Evolutionary conservation across 306 rosid species (phyloP), one percentile per base, ranked within the genome.

Genomic region (Coriaria nepalensis): DNA sequence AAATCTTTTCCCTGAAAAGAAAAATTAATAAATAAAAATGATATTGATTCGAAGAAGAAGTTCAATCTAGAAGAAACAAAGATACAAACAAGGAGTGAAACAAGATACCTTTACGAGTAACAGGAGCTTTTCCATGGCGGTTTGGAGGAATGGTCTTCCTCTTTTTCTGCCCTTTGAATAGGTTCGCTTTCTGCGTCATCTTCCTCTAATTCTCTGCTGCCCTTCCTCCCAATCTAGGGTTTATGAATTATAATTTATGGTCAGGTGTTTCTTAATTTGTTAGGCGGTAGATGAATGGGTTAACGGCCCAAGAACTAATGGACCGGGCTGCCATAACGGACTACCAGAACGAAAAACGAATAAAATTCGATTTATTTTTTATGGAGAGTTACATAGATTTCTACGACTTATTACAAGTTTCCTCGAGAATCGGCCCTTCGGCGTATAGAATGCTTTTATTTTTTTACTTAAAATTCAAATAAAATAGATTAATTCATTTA

Each of bases 121-220:
- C 65, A 46, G 78, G 67, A 6, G 11, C 55, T 60, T 87, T 87
- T 6, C 96, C 96, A 68, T 87, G 96, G 48, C 93, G 93, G 59
- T 53, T 87, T 45, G 81, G 76, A 53, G 87, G 78, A 41, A 83
- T 65, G 3, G 81, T 68, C 49, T 87, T 87, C 81, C 63, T 72
- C 82, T 82, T 86, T 63, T 69, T 51, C 52, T 82, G 63, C 34
- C 96, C 96, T 44, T 82, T 87, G 87, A 82, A 87, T 29, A 66
- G 78, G 6, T 14, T 71, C 4, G 71, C 65, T 59, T 79, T 87
- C 76, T 87, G 94, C 37, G 87, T 79, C 96, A 87, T 86, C 57
- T 51, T 50, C 46, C 47, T 58, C 35, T 43, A 33, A 36, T 7
- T 2, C 4, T 29, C 20, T 40, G 9, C 9, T 15, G 2, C 9